A percentile compares a stretch with the other conserved stretches of the same genome.
Evolutionary conservation across 1,284 basidiomycete species (phyloP).

Genomic region (Gomphus bonarii): DNA sequence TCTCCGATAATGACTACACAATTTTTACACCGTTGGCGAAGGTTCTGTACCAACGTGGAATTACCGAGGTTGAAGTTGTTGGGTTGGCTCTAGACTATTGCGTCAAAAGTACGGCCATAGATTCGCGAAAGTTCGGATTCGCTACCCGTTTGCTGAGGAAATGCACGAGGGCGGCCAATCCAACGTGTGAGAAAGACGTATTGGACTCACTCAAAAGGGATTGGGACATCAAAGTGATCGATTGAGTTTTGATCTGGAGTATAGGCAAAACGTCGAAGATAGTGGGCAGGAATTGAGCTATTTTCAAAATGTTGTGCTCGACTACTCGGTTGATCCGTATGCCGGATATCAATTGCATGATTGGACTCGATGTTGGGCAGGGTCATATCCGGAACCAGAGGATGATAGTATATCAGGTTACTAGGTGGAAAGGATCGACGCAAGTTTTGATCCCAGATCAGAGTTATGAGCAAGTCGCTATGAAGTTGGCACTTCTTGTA

Average conservation of each 20-base stretch:
- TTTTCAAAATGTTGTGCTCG: too few species aligned
- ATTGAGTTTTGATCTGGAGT: background rate
- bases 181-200: conserved; percentile 18
- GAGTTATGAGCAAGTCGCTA: too few species aligned
- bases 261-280: background rate
- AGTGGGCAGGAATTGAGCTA: too few species aligned
- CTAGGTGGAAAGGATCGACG: too few species aligned
- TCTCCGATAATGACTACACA: conserved; percentile 26
- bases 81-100: conserved; percentile 60
- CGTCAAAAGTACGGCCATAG: conserved; percentile 33
- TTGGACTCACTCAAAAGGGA: conserved; percentile 16
- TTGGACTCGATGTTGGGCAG: too few species aligned
- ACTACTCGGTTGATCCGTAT: too few species aligned
- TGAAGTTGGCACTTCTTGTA: too few species aligned
- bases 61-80: conserved; percentile 38
- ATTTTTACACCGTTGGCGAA: conserved; percentile 25
- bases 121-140: conserved; percentile 33
- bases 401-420: too few species aligned
- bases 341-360: too few species aligned
- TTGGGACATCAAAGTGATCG: conserved; percentile 2
- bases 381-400: too few species aligned
- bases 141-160: conserved; percentile 28
- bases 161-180: conserved; percentile 26
- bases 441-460: too few species aligned
- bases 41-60: conserved; percentile 24